Evolutionary conservation across 305 asterid genomes (phyloP).

Genomic region (Withania somnifera): DNA sequence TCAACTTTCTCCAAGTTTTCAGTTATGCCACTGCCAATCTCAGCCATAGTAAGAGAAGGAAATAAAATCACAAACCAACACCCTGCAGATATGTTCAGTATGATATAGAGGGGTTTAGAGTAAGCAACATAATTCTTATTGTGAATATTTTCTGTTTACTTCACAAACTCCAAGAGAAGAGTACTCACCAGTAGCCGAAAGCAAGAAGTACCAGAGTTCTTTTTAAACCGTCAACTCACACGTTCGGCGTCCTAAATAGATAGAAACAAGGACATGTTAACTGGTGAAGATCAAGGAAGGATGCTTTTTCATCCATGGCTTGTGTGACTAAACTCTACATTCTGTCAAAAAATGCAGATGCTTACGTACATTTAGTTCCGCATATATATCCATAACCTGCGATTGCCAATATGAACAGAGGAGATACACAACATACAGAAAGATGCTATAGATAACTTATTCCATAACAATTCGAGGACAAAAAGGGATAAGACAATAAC

Average conservation of each 20-base stretch:
- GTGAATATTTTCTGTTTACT: neutral
- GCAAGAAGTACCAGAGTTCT: neutral
- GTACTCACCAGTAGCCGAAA: neutral
- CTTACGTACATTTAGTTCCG: neutral
- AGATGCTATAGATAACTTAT: neutral
- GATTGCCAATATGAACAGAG: neutral
- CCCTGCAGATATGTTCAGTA: neutral
- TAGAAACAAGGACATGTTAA: neutral
- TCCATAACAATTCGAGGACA: neutral
- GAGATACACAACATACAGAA: neutral
- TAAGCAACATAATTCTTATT: neutral
- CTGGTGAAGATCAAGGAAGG: neutral
- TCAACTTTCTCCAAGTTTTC: constrained; percentile 13
- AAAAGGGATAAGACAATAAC: neutral
- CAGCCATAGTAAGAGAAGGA: constrained; percentile 11
- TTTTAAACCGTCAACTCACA: neutral
- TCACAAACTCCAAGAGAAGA: neutral
- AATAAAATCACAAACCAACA: neutral
- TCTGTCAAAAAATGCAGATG: neutral
- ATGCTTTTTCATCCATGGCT: neutral
- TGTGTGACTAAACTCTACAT: neutral
- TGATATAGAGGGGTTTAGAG: neutral
- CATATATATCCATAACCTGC: neutral
- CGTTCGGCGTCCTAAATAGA: neutral
- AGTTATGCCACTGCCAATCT: neutral